Evolutionary conservation across 345 rosid genomes (phyloP).

Genomic region (Sisymbrium irio): DNA sequence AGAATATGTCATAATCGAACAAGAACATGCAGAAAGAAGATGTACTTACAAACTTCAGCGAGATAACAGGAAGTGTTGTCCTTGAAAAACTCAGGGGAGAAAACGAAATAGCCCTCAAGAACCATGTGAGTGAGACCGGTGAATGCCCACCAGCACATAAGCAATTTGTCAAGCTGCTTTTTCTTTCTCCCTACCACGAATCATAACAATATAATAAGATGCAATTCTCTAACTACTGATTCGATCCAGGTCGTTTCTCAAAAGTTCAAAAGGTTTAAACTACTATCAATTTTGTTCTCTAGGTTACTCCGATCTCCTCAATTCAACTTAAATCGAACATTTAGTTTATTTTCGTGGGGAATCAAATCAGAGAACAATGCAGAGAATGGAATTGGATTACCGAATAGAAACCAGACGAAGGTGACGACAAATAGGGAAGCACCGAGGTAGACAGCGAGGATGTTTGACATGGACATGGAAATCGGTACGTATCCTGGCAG

Average conservation of each 20-base stretch:
- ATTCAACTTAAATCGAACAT: neutral
- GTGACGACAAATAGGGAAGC: slow-evolving; percentile 57
- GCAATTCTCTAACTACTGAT: neutral
- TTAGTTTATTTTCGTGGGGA: neutral
- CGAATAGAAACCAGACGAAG: slow-evolving; percentile 68
- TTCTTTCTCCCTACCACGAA: slow-evolving; percentile 35
- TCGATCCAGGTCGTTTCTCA: neutral
- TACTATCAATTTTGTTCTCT: neutral
- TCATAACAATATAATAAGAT: neutral
- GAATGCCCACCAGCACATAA: slow-evolving; percentile 99
- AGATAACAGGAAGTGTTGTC: slow-evolving; percentile 67
- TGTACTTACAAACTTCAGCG: slow-evolving; percentile 87
- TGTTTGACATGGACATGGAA: slow-evolving; percentile 55
- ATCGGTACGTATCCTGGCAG: slow-evolving; percentile 64
- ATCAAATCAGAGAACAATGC: neutral
- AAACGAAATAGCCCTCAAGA: slow-evolving; percentile 88
- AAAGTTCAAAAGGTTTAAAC: neutral
- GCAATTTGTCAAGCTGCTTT: slow-evolving; percentile 51
- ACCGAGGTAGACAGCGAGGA: slow-evolving; percentile 46
- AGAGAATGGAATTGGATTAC: slow-evolving; percentile 33
- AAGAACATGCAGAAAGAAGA: neutral
- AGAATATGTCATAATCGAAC: neutral
- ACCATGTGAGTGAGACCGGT: slow-evolving; percentile 83
- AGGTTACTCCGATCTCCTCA: neutral
- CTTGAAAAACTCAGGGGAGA: slow-evolving; percentile 84